Evolutionary conservation across 1,284 basidiomycete species (phyloP).

Genomic region (Ganoderma sinense): DNA sequence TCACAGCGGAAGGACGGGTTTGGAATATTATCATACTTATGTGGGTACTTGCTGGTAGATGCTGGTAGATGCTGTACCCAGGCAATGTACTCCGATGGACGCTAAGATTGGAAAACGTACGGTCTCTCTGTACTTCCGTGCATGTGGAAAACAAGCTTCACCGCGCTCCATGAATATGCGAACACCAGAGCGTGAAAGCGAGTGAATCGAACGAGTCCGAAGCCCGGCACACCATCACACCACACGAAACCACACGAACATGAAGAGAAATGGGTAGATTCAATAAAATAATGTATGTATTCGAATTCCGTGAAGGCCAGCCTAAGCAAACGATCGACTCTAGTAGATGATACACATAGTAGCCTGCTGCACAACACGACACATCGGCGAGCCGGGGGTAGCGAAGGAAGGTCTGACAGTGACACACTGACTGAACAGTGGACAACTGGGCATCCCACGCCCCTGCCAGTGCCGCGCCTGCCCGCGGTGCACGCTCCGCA

Average conservation of each 20-base stretch:
- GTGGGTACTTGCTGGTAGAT: background rate
- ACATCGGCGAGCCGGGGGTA: constrained; percentile 15
- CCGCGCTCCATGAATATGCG: background rate
- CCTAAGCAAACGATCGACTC: constrained; percentile 36
- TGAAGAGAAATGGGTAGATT: constrained; percentile 11
- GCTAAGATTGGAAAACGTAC: background rate
- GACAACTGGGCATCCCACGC: constrained; percentile 16
- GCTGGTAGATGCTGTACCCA: background rate
- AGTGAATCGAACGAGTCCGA: background rate
- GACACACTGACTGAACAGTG: constrained; percentile 5
- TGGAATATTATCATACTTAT: background rate
- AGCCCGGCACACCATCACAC: background rate
- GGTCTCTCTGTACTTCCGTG: background rate
- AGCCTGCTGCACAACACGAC: constrained; percentile 32
- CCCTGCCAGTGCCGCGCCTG: constrained; percentile 19
- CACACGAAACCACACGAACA: background rate
- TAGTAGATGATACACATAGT: constrained; percentile 39
- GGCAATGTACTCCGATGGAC: background rate
- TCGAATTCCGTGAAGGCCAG: constrained; percentile 38
- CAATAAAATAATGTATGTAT: constrained; percentile 39
- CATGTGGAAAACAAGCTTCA: background rate
- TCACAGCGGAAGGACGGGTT: background rate
- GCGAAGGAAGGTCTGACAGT: background rate
- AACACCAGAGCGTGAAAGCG: background rate
- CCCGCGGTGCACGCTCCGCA: constrained; percentile 23